phyloP scores from a whole-genome alignment of 257 asterid species.

The Solanum chilense region DNA sequence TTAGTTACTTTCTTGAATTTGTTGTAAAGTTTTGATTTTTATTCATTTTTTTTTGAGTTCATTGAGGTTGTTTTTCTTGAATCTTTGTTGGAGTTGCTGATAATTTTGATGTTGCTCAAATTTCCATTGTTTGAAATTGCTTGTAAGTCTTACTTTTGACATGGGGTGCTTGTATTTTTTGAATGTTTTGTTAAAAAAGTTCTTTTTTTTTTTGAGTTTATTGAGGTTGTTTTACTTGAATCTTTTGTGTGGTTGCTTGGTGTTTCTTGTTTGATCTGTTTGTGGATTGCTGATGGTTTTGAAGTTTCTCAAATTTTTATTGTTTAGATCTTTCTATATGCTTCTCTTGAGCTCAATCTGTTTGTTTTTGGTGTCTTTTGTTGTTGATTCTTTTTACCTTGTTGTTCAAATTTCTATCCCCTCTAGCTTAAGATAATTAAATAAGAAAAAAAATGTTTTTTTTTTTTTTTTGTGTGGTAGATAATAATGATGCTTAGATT shows the following conservation, averaged over 20 bases:
- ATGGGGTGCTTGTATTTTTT: neutral
- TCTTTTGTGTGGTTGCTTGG: neutral
- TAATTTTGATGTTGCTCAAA: neutral
- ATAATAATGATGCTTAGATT: neutral
- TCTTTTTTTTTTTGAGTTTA: neutral
- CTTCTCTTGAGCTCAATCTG: neutral
- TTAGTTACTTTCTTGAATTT: slow-evolving; percentile 8
- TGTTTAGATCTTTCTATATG: neutral
- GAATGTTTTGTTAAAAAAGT: neutral
- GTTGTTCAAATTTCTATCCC: neutral
- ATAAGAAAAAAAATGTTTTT: neutral
- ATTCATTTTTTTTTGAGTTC: neutral
- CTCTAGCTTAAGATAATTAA: neutral
- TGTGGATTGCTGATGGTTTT: neutral
- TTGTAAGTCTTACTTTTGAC: neutral
- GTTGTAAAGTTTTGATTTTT: neutral
- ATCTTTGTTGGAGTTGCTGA: slow-evolving; percentile 1
- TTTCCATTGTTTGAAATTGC: neutral
- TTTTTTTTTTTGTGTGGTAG: neutral
- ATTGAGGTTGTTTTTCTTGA: neutral
- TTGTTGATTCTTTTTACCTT: neutral
- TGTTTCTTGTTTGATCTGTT: neutral
- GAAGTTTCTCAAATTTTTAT: neutral
- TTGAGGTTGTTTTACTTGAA: neutral
- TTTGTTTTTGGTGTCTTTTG: neutral